Conservation (phyloP, 2,329 filamentous ascomycete species). For the Capronia coronata region DNA sequence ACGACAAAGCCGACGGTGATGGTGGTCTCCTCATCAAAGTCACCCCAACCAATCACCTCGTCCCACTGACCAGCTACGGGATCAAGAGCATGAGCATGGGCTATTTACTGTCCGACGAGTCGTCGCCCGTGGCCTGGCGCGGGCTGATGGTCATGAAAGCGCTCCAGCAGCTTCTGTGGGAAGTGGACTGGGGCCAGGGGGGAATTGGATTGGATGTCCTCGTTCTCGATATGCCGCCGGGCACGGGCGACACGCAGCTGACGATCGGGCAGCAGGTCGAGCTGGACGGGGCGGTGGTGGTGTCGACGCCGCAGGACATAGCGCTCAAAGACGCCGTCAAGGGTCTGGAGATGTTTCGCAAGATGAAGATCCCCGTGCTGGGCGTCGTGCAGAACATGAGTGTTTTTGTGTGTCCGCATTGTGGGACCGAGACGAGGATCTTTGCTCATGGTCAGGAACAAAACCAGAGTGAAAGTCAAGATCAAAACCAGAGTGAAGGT, state of each 20-base stretch:
- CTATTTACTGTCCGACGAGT: conserved; percentile 66
- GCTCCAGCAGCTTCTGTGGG: conserved; percentile 86
- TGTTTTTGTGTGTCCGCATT: conserved; percentile 73
- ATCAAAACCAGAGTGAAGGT: too few species aligned
- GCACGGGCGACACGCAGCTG: conserved; percentile 90
- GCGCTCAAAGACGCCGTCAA: conserved; percentile 87
- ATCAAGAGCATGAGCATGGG: conserved; percentile 99
- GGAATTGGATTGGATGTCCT: conserved; percentile 62
- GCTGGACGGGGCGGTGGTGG: conserved; percentile 75
- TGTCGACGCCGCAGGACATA: conserved; percentile 90
- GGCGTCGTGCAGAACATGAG: conserved; percentile 93
- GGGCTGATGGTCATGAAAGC: conserved; percentile 98
- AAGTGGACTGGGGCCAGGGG: conserved; percentile 65
- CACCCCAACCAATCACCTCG: conserved; percentile 57
- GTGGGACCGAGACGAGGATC: conserved; percentile 65
- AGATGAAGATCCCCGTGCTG: conserved; percentile 67
- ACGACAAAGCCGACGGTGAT: too few species aligned
- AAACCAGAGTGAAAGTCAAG: too few species aligned
- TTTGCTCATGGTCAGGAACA: conserved; percentile 55
- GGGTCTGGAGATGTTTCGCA: conserved; percentile 87
- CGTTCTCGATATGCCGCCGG: conserved; percentile 84
- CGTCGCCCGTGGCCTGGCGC: conserved; percentile 85
- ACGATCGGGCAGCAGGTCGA: conserved; percentile 93
- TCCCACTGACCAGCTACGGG: conserved; percentile 89
- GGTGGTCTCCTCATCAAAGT: too few species aligned